phyloP scores from a whole-genome alignment of 129 eudicot genomes.

The Flaveria linearis region DNA sequence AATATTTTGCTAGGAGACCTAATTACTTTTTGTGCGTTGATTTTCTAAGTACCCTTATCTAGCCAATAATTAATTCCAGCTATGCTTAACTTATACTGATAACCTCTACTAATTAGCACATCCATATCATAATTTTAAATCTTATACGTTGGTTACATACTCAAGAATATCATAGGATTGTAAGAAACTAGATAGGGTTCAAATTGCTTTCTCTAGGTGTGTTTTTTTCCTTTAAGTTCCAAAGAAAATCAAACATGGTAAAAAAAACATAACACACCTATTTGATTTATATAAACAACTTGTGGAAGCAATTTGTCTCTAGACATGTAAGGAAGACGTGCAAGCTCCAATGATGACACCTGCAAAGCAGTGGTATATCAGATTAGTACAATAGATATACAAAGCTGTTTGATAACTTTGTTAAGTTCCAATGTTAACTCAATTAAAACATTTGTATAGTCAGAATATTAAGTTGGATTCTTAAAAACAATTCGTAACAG shows the following conservation, averaged over 20 bases:
- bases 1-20: not conserved
- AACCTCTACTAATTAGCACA: not conserved
- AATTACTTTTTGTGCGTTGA: not conserved
- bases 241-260: conserved; percentile 8
- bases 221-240: not conserved
- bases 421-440: conserved; percentile 56
- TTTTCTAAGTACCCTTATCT: not conserved
- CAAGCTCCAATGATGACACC: conserved; percentile 75
- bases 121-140: not conserved
- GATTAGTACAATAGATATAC: conserved; percentile 17
- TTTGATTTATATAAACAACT: not conserved
- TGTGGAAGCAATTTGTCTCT: conserved; percentile 59
- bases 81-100: not conserved
- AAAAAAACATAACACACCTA: conserved; percentile 10
- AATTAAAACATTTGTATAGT: conserved; percentile 36
- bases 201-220: not conserved
- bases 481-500: not conserved
- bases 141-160: not conserved
- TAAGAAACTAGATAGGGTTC: no score
- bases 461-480: not conserved
- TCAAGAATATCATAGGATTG: not conserved
- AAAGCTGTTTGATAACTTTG: not conserved
- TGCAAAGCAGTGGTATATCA: conserved; percentile 35
- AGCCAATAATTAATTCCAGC: no score
- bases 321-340: conserved; percentile 72